These are phyloP conservation scores for Botrytis deweyae DNA, from an alignment of 2,329 filamentous ascomycete species.

Conservation along the genomic window DNA sequence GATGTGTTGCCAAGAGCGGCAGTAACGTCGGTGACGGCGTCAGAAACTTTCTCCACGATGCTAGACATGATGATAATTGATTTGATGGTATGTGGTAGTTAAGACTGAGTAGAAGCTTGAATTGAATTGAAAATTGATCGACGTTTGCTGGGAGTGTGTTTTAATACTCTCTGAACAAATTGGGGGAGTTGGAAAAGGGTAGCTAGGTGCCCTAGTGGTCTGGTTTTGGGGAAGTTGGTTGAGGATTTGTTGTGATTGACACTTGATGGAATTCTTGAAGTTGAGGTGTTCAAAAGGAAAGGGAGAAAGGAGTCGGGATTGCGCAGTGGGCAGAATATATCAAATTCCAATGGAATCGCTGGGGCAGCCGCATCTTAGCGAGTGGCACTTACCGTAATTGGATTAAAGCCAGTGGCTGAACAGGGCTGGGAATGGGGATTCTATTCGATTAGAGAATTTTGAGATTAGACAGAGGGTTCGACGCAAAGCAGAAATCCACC, in stretches of 20 bases:
- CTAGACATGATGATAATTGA: conserved; percentile 73
- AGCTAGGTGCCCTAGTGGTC: conserved; percentile 82
- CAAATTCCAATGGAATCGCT: conserved; percentile 25
- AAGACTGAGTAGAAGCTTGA: conserved; percentile 55
- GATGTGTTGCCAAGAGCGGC: conserved; percentile 63
- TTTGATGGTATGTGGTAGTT: conserved; percentile 39
- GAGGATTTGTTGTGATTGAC: conserved; percentile 34
- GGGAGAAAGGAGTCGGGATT: conserved; percentile 31
- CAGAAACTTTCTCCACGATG: conserved; percentile 67
- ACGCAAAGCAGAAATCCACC: background rate
- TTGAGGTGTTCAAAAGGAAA: conserved; percentile 32
- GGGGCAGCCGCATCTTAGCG: conserved; percentile 29
- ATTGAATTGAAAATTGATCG: conserved; percentile 41
- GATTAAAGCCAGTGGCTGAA: conserved; percentile 18
- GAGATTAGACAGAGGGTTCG: background rate
- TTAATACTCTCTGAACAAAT: conserved; percentile 62
- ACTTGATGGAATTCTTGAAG: conserved; percentile 36
- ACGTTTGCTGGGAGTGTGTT: conserved; percentile 44
- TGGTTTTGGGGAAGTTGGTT: conserved; percentile 42
- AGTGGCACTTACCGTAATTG: conserved; percentile 23
- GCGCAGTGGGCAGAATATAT: conserved; percentile 29
- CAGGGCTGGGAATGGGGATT: conserved; percentile 15
- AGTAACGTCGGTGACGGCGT: conserved; percentile 75
- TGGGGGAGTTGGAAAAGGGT: conserved; percentile 70
- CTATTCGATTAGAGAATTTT: background rate